These are phyloP conservation scores for Tuber microsphaerosporum DNA, from an alignment of 495 filamentous ascomycete genomes.

Conservation along the genomic window DNA sequence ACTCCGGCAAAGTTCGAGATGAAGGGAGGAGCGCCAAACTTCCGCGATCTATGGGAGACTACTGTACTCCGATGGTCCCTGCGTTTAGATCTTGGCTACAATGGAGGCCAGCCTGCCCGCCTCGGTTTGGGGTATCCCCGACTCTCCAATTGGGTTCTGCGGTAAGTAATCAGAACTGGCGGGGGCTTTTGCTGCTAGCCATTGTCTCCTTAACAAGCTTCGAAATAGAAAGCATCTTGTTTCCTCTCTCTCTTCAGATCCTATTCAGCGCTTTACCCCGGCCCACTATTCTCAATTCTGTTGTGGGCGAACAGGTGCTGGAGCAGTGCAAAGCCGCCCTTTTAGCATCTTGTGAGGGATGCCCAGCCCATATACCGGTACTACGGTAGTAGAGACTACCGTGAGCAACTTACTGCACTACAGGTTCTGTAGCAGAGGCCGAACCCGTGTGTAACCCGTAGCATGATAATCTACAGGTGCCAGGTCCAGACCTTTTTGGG, in stretches of 20 bases:
- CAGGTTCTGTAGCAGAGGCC: no score
- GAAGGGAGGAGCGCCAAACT: neutral
- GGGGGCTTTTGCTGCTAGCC: no score
- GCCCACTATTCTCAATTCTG: neutral
- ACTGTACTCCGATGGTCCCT: neutral
- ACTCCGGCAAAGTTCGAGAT: neutral
- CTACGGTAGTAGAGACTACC: neutral
- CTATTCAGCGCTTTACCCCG: neutral
- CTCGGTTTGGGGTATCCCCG: neutral
- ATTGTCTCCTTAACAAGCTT: neutral
- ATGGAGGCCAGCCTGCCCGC: no score
- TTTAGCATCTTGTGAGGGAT: neutral
- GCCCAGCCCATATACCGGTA: neutral
- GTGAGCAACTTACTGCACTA: no score
- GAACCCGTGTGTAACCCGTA: neutral
- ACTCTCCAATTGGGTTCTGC: neutral
- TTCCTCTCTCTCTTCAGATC: neutral
- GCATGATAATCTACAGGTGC: neutral
- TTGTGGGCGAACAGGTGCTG: neutral
- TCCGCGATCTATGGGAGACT: neutral
- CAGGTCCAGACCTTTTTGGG: neutral
- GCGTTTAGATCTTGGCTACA: neutral
- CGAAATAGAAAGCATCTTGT: neutral
- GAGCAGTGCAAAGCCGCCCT: neutral
- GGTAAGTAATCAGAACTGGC: neutral